phyloP scores from a whole-genome alignment of 306 rosid genomes.

The Cicer cuneatum region DNA sequence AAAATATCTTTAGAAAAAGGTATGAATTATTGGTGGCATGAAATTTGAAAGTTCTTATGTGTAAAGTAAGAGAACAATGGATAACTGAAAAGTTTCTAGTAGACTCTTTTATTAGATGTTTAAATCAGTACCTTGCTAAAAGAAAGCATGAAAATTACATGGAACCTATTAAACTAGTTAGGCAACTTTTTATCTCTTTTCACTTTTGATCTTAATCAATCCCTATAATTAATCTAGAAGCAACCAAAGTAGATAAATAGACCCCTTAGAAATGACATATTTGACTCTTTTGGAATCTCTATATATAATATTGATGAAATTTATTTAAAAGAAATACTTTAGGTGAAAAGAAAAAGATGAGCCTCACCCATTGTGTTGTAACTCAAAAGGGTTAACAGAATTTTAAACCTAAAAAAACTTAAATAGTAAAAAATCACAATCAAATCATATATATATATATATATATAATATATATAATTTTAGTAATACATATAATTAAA shows the following conservation, averaged over 20 bases:
- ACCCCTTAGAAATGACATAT: constrained; percentile 35
- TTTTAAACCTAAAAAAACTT: no score
- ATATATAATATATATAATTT: no score
- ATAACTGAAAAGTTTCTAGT: constrained; percentile 32
- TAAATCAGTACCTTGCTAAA: neutral
- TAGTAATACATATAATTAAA: no score
- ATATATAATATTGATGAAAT: neutral
- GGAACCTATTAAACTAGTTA: constrained; percentile 25
- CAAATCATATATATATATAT: no score
- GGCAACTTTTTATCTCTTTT: constrained; percentile 21
- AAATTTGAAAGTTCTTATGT: neutral
- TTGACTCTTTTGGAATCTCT: constrained; percentile 37
- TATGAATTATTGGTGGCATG: constrained; percentile 24
- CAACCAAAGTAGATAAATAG: constrained; percentile 23
- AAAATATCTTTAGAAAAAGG: neutral
- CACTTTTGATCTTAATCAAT: constrained; percentile 34
- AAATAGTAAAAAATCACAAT: no score
- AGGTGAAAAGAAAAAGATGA: constrained; percentile 31
- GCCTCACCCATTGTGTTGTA: neutral
- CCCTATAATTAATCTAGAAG: constrained; percentile 42
- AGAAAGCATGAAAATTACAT: constrained; percentile 32
- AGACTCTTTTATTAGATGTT: neutral
- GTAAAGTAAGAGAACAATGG: constrained; percentile 16
- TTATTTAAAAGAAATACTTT: neutral
- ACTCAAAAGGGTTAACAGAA: constrained; percentile 11